Base-by-base conservation (phyloP, 2,329 filamentous ascomycete species). In the Aspergillus clavatus region DNA sequence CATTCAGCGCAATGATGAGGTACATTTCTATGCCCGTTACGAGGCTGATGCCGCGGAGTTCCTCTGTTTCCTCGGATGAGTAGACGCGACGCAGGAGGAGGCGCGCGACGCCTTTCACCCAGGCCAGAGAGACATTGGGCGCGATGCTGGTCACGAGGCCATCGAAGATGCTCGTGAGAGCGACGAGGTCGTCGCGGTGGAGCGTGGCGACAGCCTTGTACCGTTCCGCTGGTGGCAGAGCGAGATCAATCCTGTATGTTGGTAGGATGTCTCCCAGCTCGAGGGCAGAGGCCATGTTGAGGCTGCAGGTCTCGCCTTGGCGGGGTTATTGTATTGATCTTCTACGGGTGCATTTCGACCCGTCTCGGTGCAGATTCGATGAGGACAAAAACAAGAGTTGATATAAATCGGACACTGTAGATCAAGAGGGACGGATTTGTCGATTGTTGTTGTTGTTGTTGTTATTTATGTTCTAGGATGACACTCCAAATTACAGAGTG, bases 1-100 rank as follows among this genome's bases (percentile, higher is more conserved):
- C 78, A 53, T 86, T 86, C 53, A 83, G 74, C 2, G 75, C 75
- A 2, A 86, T 74, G 0, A 86, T 68, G 0, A 84, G 62, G 52
- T 82, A 80, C 59, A 84, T 68, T 1, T 77, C 70, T 3, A 85
- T 67, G 0, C 71, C 74, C 0, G 72, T 73, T 2, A 63, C 70
- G 21, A 66, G 59, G 21, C 74, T 71, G 27, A 86, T 81, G 0
- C 82, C 82, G 3, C 60, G 65, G n/a, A 86, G 62, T 59, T 86
- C 82, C 36, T 75, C 70, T 0, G 75, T 82, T 59, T 85, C 80
- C 53, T 84, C 80, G 0, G 61, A 43, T 14, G 70, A 72, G 57
- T 78, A 68, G 0, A 86, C 62, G 1, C 73, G 66, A 3, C 74
- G 70, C 8, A 85, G 58, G 8, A 75, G 58, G 0, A 76, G n/a